phyloP scores from a whole-genome alignment of 352 stramenopile genomes.

The Globisporangium perplexum region DNA sequence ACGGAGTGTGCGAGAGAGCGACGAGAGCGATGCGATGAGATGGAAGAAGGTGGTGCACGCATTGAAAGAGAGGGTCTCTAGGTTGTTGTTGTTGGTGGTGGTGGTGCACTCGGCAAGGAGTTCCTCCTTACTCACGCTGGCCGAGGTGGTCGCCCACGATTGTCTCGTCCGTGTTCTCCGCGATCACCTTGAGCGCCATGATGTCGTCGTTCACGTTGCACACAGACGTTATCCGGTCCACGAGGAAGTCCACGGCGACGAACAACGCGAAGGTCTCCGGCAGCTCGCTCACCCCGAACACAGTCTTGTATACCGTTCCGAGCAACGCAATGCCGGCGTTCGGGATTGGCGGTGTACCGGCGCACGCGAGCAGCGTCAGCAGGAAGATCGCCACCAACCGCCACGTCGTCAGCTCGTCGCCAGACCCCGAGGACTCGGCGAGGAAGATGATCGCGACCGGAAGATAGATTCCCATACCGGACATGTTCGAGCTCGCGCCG shows the following conservation, averaged over 20 bases:
- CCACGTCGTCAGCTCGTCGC: conserved; percentile 38
- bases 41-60: too few relatives aligned
- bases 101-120: too few relatives aligned
- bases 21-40: too few relatives aligned
- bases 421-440: conserved; percentile 50
- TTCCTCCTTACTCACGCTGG: conserved; percentile 23
- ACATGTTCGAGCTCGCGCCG: conserved; percentile 57
- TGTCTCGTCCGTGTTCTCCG: conserved; percentile 67
- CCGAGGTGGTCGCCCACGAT: conserved; percentile 49
- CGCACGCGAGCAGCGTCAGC: conserved; percentile 48
- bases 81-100: too few relatives aligned
- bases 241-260: conserved; percentile 57
- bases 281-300: conserved; percentile 39
- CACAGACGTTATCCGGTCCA: conserved; percentile 55
- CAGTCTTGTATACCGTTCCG: conserved; percentile 57
- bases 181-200: conserved; percentile 72
- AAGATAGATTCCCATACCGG: conserved; percentile 48
- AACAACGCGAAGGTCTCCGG: conserved; percentile 53
- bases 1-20: too few relatives aligned
- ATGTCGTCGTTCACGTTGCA: conserved; percentile 81
- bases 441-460: conserved; percentile 59
- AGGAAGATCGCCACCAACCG: conserved; percentile 46
- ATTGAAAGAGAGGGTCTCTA: too few relatives aligned
- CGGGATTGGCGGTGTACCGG: conserved; percentile 47
- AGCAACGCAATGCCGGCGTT: conserved; percentile 44